Evolutionary conservation across 2,329 filamentous ascomycete species (phyloP).

Genomic region (Raffaelea arxii): DNA sequence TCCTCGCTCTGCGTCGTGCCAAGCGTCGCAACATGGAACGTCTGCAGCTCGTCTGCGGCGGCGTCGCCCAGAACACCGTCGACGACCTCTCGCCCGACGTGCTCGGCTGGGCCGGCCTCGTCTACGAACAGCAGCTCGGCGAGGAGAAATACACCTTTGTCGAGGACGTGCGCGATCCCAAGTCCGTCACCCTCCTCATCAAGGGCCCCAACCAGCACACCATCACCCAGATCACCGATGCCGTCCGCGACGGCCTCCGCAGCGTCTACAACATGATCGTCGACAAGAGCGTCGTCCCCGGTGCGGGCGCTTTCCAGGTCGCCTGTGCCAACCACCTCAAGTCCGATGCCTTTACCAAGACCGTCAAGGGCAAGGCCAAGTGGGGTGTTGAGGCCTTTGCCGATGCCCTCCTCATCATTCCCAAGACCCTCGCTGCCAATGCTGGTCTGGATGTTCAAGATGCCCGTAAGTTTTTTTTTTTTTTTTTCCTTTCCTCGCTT

Average conservation of each 20-base stretch:
- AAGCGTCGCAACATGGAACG: slow-evolving; percentile 99
- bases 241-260: slow-evolving; percentile 85
- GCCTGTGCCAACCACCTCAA: slow-evolving; percentile 81
- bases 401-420: slow-evolving; percentile 88
- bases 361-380: slow-evolving; percentile 96
- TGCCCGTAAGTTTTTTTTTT: slow-evolving; percentile 53
- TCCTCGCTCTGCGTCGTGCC: slow-evolving; percentile 83
- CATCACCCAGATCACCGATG: slow-evolving; percentile 93
- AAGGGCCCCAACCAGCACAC: slow-evolving; percentile 97
- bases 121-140: slow-evolving; percentile 94
- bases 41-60: slow-evolving; percentile 88
- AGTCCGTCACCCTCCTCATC: slow-evolving; percentile 94
- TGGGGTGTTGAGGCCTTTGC: slow-evolving; percentile 93
- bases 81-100: slow-evolving; percentile 82
- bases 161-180: slow-evolving; percentile 97
- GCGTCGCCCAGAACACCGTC: slow-evolving; percentile 87
- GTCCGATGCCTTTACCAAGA: slow-evolving; percentile 77
- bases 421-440: slow-evolving; percentile 94
- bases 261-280: slow-evolving; percentile 99
- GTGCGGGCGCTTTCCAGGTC: slow-evolving; percentile 91
- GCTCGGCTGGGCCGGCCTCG: slow-evolving; percentile 89
- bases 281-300: slow-evolving; percentile 90
- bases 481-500: neutral
- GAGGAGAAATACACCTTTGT: slow-evolving; percentile 99
- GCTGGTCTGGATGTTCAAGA: slow-evolving; percentile 96